Conservation (phyloP, 768 basidiomycete genomes). For the Suillus subalutaceus region DNA sequence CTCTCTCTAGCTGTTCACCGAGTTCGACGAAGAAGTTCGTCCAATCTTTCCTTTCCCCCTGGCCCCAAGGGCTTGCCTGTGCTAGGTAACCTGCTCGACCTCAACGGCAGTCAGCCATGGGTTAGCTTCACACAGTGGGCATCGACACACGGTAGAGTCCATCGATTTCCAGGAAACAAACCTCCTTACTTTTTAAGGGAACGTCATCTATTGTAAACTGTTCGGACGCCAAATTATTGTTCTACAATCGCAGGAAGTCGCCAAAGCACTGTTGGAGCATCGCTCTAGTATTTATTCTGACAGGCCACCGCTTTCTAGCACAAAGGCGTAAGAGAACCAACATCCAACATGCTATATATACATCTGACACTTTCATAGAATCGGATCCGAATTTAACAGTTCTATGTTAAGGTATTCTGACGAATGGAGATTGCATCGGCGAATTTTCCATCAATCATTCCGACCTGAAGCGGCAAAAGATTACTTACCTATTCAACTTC, state of each 20-base stretch:
- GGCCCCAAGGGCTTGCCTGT: slow-evolving; percentile 36
- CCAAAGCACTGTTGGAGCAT: slow-evolving; percentile 39
- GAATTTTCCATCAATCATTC: slow-evolving; percentile 37
- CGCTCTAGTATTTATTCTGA: slow-evolving; percentile 41
- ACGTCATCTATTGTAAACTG: slow-evolving; percentile 33
- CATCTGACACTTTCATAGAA: slow-evolving; percentile 17
- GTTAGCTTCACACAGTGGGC: slow-evolving; percentile 37
- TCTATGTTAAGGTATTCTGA: slow-evolving; percentile 33
- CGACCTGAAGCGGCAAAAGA: slow-evolving; percentile 28
- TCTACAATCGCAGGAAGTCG: slow-evolving; percentile 34
- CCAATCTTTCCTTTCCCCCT: slow-evolving; percentile 24
- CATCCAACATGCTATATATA: neutral
- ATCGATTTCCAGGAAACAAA: neutral
- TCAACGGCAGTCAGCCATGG: slow-evolving; percentile 33
- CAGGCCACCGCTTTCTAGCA: slow-evolving; percentile 34
- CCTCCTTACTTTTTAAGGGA: slow-evolving; percentile 23
- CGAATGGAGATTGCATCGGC: slow-evolving; percentile 34
- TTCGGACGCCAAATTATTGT: slow-evolving; percentile 37
- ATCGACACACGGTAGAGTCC: slow-evolving; percentile 24
- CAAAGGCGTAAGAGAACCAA: slow-evolving; percentile 24
- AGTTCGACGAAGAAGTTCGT: slow-evolving; percentile 17
- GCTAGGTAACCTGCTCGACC: slow-evolving; percentile 29
- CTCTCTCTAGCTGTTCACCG: slow-evolving; percentile 15
- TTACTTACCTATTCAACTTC: slow-evolving; percentile 30
- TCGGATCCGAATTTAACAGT: slow-evolving; percentile 35